phyloP scores from a whole-genome alignment of 2,329 filamentous ascomycete genomes.

The Celoporthe dispersa region DNA sequence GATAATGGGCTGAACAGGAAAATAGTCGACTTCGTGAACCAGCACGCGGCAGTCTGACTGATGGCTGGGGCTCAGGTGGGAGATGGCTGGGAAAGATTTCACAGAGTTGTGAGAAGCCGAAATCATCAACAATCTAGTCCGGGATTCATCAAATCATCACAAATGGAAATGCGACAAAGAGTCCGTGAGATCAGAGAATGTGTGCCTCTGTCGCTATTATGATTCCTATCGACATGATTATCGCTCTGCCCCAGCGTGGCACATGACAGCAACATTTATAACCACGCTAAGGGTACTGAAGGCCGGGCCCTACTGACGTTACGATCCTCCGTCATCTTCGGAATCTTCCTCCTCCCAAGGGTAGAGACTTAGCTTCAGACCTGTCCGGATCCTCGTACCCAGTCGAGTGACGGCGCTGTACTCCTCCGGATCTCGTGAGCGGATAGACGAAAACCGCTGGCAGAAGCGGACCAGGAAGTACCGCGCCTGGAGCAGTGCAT shows the following conservation, averaged over 20 bases:
- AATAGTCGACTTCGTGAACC: constrained; percentile 14
- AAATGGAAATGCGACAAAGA: neutral
- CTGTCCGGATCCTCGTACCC: neutral
- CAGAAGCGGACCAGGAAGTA: neutral
- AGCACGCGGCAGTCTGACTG: constrained; percentile 6
- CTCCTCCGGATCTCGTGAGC: neutral
- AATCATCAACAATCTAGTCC: neutral
- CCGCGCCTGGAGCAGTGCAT: neutral
- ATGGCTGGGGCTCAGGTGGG: too few species aligned
- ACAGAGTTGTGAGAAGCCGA: neutral
- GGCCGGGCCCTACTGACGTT: neutral
- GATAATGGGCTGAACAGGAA: constrained; percentile 17
- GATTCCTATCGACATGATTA: neutral
- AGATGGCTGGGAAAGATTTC: neutral
- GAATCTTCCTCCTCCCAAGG: neutral
- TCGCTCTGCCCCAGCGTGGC: neutral
- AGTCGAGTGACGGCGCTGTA: neutral
- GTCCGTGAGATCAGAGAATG: neutral
- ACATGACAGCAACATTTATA: too few species aligned
- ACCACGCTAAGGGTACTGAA: neutral
- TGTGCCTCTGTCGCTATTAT: neutral
- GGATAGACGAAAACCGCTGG: neutral
- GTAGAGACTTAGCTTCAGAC: neutral
- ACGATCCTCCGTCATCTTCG: neutral
- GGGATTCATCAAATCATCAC: neutral